A percentile compares a stretch with the other conserved stretches of the same genome.
Evolutionary conservation across 768 basidiomycete species (phyloP).

Genomic region (Xerocomus spinulosus): DNA sequence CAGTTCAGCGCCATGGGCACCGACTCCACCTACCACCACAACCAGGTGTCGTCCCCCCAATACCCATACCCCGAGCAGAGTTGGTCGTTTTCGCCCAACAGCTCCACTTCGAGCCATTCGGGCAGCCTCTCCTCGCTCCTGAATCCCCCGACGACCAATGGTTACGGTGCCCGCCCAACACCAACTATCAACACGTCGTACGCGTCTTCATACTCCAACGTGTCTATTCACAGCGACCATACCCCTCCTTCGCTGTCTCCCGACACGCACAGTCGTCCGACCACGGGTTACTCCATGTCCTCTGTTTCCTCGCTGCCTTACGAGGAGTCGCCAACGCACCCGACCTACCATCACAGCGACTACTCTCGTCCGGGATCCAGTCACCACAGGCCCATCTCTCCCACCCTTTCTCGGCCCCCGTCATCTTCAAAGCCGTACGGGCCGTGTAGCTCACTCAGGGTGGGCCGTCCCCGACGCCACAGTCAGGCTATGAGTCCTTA

Average conservation of each 20-base stretch:
- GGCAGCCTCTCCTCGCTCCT: constrained; percentile 74
- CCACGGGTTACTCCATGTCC: constrained; percentile 81
- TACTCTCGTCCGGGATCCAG: constrained; percentile 73
- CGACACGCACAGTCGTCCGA: constrained; percentile 67
- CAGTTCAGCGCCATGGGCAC: constrained; percentile 40
- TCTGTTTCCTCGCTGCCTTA: constrained; percentile 75
- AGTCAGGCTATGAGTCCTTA: constrained; percentile 87
- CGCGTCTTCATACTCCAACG: constrained; percentile 57
- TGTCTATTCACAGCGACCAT: constrained; percentile 65
- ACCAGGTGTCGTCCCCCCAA: constrained; percentile 46
- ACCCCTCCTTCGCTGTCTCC: constrained; percentile 72
- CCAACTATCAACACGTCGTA: constrained; percentile 74
- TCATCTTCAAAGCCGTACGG: constrained; percentile 59
- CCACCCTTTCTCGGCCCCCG: constrained; percentile 61
- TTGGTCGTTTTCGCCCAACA: constrained; percentile 47
- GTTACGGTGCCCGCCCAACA: constrained; percentile 48
- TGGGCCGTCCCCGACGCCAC: constrained; percentile 71
- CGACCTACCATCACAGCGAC: constrained; percentile 42
- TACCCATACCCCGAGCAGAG: constrained; percentile 64
- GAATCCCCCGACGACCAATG: constrained; percentile 54
- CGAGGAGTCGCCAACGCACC: constrained; percentile 46
- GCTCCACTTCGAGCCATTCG: constrained; percentile 58
- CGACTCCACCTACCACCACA: constrained; percentile 25
- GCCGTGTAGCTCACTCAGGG: constrained; percentile 52
- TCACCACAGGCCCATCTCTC: constrained; percentile 61